Evolutionary conservation across 139 green algal species (phyloP).

Genomic region (Chlamydomonas sphaeroides): DNA sequence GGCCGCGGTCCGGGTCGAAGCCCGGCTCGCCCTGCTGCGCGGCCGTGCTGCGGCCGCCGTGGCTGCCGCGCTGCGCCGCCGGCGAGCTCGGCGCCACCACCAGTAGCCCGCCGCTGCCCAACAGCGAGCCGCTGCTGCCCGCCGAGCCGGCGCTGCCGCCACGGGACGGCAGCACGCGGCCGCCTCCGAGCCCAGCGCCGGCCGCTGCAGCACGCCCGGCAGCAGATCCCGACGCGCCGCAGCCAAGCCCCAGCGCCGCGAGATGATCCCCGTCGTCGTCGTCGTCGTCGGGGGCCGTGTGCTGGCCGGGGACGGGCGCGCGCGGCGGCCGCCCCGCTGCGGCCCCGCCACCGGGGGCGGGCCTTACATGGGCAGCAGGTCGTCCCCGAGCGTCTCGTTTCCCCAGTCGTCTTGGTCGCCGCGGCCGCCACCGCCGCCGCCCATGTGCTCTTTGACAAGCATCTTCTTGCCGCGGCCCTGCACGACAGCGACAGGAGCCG

Average conservation of each 20-base stretch:
- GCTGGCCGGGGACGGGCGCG: background rate
- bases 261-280: conserved; percentile 7
- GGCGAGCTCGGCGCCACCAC: background rate
- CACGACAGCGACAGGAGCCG: too few relatives aligned
- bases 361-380: conserved; percentile 73
- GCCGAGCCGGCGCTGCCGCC: background rate
- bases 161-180: too few relatives aligned
- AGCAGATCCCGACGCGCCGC: too few relatives aligned
- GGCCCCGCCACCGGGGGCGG: background rate
- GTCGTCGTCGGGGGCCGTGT: background rate
- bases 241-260: background rate
- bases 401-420: conserved; percentile 71
- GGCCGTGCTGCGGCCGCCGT: background rate
- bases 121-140: background rate
- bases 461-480: conserved; percentile 49
- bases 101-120: background rate
- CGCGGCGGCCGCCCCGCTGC: too few relatives aligned
- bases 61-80: too few relatives aligned
- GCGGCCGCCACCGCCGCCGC: conserved; percentile 9
- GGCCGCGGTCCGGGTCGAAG: background rate
- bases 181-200: too few relatives aligned
- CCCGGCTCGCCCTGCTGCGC: background rate
- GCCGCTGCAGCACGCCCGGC: too few relatives aligned
- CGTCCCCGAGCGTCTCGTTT: conserved; percentile 73
- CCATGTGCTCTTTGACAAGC: conserved; percentile 52